A percentile compares a stretch with the other conserved stretches of the same genome.
Conservation (phyloP, 345 rosid species). For the Microcos paniculata region DNA sequence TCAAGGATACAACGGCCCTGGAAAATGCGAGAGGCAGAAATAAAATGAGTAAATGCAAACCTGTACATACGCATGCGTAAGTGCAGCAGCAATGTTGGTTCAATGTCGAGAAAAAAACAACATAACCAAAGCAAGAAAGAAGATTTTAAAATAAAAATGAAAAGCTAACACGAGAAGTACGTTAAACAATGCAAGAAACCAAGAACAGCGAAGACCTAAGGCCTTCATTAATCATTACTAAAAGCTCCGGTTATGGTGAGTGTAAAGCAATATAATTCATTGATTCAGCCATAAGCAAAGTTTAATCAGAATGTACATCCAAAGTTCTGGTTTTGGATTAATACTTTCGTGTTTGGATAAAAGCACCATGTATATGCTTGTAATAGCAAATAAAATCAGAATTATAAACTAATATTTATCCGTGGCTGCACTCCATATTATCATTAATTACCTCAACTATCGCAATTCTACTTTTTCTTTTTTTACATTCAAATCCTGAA, state of each 20-base stretch:
- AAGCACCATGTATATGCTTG: neutral
- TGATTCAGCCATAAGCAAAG: neutral
- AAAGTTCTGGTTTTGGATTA: neutral
- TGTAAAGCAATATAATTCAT: neutral
- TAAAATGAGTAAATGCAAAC: neutral
- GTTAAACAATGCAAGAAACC: too few relatives aligned
- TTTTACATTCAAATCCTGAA: neutral
- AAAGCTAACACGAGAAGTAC: too few relatives aligned
- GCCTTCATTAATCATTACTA: too few relatives aligned
- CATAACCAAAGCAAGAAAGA: too few relatives aligned
- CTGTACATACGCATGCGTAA: neutral
- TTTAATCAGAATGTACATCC: neutral
- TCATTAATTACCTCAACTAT: neutral
- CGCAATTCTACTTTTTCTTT: neutral
- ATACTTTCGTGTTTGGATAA: neutral
- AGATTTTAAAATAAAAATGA: too few relatives aligned
- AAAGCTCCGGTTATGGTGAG: neutral
- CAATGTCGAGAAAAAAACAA: neutral
- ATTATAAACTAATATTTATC: neutral
- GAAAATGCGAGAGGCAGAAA: neutral
- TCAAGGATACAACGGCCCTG: constrained; percentile 66
- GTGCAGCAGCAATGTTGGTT: neutral
- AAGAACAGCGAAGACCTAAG: too few relatives aligned
- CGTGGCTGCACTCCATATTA: neutral
- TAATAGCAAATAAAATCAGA: neutral